A percentile compares a stretch with the other conserved stretches of the same genome.
Evolutionary conservation across 306 rosid genomes (phyloP).

Genomic region (Vicia sativa): DNA sequence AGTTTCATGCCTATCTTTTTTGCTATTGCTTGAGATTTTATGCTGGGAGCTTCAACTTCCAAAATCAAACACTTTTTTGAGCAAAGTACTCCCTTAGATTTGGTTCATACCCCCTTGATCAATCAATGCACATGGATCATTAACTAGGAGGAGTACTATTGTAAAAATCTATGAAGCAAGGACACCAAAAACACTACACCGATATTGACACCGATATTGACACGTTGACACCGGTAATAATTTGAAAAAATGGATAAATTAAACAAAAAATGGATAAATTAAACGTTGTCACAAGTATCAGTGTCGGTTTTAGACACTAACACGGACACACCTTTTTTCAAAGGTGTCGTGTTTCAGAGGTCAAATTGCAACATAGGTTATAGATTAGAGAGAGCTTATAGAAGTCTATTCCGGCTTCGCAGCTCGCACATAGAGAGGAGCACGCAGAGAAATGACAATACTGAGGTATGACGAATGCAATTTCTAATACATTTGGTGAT

Average conservation of each 20-base stretch:
- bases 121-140: slow-evolving; percentile 45
- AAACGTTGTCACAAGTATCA: no score
- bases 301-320: no score
- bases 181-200: no score
- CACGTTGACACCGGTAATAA: no score
- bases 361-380: neutral
- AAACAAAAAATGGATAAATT: no score
- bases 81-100: slow-evolving; percentile 28
- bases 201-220: no score
- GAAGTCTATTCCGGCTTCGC: neutral
- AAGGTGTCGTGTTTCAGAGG: no score
- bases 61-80: neutral
- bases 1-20: neutral
- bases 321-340: no score
- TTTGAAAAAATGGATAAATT: no score
- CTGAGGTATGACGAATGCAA: neutral
- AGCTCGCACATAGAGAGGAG: neutral
- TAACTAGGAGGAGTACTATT: slow-evolving; percentile 12
- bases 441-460: neutral
- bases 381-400: neutral
- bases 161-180: neutral
- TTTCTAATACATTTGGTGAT: slow-evolving; percentile 38
- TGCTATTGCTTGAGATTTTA: slow-evolving; percentile 3
- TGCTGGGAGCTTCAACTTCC: slow-evolving; percentile 7
- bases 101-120: slow-evolving; percentile 51